Evolutionary conservation across 306 rosid genomes (phyloP).

Genomic region (Medicago arabica): DNA sequence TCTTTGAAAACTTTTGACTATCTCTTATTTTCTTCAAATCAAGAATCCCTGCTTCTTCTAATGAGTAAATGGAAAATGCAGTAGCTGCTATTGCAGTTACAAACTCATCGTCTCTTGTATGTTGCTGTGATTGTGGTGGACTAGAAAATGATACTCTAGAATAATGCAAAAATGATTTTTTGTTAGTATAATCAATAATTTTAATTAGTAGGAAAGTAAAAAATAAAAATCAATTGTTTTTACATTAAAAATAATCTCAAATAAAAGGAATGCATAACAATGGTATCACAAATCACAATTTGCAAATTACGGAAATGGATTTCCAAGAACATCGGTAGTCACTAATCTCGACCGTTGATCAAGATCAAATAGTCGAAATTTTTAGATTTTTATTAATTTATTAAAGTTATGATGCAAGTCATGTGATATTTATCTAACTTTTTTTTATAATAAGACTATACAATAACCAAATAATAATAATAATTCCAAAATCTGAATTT

Average conservation of each 20-base stretch:
- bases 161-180: background rate
- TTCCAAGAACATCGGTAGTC: too few species aligned
- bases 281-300: background rate
- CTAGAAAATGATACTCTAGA: conserved; percentile 51
- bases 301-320: too few species aligned
- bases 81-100: conserved; percentile 71
- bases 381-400: background rate
- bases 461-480: too few species aligned
- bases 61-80: conserved; percentile 69
- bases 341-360: background rate
- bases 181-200: background rate
- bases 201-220: background rate
- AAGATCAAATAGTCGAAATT: background rate
- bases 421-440: too few species aligned
- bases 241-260: background rate
- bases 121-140: conserved; percentile 40
- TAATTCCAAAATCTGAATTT: background rate
- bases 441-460: too few species aligned
- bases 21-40: conserved; percentile 48
- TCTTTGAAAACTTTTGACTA: conserved; percentile 42
- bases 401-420: background rate
- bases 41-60: conserved; percentile 56
- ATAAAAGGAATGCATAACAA: background rate
- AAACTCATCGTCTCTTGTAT: conserved; percentile 47
- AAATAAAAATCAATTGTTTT: background rate